Evolutionary conservation across 768 basidiomycete species (phyloP), one percentile per base, ranked within the genome.

Genomic region (Glaciozyma martinii): DNA sequence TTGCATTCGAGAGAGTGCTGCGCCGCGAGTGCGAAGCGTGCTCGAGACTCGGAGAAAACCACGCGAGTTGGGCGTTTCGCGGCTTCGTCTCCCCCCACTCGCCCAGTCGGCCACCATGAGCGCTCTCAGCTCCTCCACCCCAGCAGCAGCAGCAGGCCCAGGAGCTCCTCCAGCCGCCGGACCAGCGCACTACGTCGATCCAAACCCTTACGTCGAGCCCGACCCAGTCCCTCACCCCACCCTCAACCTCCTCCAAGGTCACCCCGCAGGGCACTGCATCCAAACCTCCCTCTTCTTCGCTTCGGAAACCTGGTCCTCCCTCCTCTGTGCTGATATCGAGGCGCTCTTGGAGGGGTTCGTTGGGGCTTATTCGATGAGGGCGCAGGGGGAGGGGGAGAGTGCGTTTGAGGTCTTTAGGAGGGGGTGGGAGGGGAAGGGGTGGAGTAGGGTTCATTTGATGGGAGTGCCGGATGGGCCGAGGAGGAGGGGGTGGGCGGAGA

Each of bases 341-440:
- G 56, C 52, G 10, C 49, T 66, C 2, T 23, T 61, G 2, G 21
- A 6, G 30, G 50, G 16, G 18, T 66, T 66, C 50, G 65, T 40
- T 40, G 5, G 6, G 18, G 29, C n/a, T 61, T 59, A 49, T 10
- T 7, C 1, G 30, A 1, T 1, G 59, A 60, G n/a, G 9, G 49
- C 29, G 59, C n/a, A 27, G 33, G 40, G 32, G 59, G 33, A 37
- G 23, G 15, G 59, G 37, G 30, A 30, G n/a, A 43, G 60, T 29
- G 60, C 65, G 42, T 62, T 66, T 30, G 50, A 62, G 27, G 23
- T 66, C n/a, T 62, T 66, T 33, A 61, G 47, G 33, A 29, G 25
- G 43, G 5, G 46, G n/a, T 66, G 65, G 65, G 25, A 18, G 9
- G 25, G 55, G 23, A 30, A 53, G 30, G 65, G 65, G 16, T 66